These are phyloP conservation scores for Cladophialophora immunda DNA, from an alignment of 2,329 filamentous ascomycete species.

Conservation along the genomic window DNA sequence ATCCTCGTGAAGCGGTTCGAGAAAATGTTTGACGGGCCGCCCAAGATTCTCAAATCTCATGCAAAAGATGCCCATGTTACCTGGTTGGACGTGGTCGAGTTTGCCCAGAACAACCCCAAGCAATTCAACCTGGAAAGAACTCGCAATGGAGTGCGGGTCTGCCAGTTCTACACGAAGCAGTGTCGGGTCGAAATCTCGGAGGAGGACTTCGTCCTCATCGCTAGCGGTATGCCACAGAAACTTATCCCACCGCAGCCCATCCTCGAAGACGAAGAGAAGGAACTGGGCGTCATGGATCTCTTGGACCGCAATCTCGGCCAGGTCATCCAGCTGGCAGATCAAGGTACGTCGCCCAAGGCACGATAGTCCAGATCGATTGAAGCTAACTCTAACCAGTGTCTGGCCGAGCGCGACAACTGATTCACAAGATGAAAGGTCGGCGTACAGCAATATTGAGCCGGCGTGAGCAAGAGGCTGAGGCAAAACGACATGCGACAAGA, in stretches of 20 bases:
- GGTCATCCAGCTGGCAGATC: constrained; percentile 82
- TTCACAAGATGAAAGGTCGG: constrained; percentile 79
- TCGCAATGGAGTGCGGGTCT: constrained; percentile 74
- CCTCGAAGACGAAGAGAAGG: constrained; percentile 85
- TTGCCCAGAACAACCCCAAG: constrained; percentile 79
- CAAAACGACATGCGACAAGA: constrained; percentile 25
- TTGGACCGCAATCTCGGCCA: constrained; percentile 79
- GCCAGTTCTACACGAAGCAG: constrained; percentile 83
- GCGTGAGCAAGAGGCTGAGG: constrained; percentile 60
- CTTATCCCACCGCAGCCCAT: constrained; percentile 82
- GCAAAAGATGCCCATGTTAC: constrained; percentile 71
- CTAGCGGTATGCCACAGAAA: constrained; percentile 82
- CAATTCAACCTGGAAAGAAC: constrained; percentile 78
- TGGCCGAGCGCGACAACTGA: constrained; percentile 77
- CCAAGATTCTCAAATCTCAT: constrained; percentile 70
- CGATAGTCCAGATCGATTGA: neutral
- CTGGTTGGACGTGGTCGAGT: constrained; percentile 87
- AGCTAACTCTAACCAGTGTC: constrained; percentile 59
- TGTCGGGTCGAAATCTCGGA: constrained; percentile 84
- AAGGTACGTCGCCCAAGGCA: constrained; percentile 58
- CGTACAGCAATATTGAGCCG: constrained; percentile 75
- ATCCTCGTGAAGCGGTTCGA: constrained; percentile 88
- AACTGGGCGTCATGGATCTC: constrained; percentile 83
- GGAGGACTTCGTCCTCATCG: constrained; percentile 85
- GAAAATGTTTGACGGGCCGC: constrained; percentile 82